Evolutionary conservation across 1,139 yeast species (phyloP).

Genomic region (Hanseniaspora uvarum): DNA sequence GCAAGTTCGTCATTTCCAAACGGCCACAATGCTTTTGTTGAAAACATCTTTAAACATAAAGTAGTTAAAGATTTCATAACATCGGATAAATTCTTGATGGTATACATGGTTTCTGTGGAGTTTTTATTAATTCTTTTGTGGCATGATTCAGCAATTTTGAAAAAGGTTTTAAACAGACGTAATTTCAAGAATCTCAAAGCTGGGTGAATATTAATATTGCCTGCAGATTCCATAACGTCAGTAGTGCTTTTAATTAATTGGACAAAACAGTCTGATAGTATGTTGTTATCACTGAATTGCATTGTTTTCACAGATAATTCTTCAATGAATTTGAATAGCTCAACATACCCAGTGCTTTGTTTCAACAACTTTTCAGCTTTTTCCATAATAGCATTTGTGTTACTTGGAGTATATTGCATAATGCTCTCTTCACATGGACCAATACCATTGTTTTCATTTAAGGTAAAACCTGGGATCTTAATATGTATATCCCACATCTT

Average conservation of each 20-base stretch:
- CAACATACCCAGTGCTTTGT: slow-evolving; percentile 3
- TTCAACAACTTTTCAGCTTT: slow-evolving; percentile 33
- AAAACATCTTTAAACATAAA: slow-evolving; percentile 2
- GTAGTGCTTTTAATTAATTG: slow-evolving; percentile 4
- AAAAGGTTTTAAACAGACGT: slow-evolving; percentile 2
- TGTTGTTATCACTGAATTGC: slow-evolving; percentile 5
- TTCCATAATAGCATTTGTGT: slow-evolving; percentile 49
- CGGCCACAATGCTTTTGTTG: slow-evolving; percentile 11
- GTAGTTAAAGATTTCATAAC: not conserved
- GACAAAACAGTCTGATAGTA: slow-evolving; percentile 10
- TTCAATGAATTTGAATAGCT: slow-evolving; percentile 6
- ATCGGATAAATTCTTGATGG: not conserved
- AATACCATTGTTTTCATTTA: slow-evolving; percentile 50
- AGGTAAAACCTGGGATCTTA: slow-evolving; percentile 23
- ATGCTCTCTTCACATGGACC: slow-evolving; percentile 50
- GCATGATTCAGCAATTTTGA: slow-evolving; percentile 7
- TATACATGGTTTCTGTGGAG: slow-evolving; percentile 3
- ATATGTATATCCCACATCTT: slow-evolving; percentile 58
- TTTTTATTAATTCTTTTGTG: slow-evolving; percentile 5
- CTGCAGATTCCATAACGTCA: not conserved
- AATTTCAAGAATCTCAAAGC: slow-evolving; percentile 10
- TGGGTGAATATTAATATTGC: slow-evolving; percentile 1
- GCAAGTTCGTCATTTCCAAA: slow-evolving; percentile 15
- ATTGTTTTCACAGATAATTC: slow-evolving; percentile 6
- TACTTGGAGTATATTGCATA: slow-evolving; percentile 89